Percentiles rank a stretch among this genome's conserved stretches.
Evolutionary conservation across 2,329 filamentous ascomycete genomes (phyloP).

Genomic region (Colletotrichum sp.): DNA sequence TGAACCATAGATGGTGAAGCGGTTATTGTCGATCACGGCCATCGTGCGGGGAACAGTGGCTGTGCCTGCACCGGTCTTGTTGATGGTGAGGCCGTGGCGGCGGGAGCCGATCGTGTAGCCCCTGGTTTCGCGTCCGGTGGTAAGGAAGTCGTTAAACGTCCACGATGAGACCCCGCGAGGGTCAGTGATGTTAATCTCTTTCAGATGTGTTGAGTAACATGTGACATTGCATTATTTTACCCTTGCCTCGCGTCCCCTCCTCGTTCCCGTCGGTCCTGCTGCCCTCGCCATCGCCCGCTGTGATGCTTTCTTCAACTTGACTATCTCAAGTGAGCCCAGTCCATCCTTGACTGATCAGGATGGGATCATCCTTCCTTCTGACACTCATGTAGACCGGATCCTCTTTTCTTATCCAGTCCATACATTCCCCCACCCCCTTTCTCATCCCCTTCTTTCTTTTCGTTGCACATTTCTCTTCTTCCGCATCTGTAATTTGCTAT

Average conservation of each 20-base stretch:
- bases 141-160: no score
- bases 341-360: neutral
- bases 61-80: neutral
- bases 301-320: neutral
- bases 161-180: neutral
- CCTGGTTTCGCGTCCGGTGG: neutral
- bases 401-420: neutral
- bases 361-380: neutral
- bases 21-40: neutral
- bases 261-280: neutral
- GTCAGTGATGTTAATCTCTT: neutral
- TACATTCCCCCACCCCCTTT: neutral
- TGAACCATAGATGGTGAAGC: neutral
- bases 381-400: neutral
- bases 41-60: neutral
- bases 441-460: neutral
- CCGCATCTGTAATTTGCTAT: neutral
- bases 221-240: neutral
- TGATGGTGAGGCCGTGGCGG: neutral
- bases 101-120: neutral
- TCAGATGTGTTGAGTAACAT: neutral
- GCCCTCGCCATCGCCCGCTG: neutral
- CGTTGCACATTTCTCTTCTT: neutral
- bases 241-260: neutral
- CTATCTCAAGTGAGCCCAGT: neutral